Conservation (phyloP, 1,284 basidiomycete species). For the Lignosus rhinocerotis region DNA sequence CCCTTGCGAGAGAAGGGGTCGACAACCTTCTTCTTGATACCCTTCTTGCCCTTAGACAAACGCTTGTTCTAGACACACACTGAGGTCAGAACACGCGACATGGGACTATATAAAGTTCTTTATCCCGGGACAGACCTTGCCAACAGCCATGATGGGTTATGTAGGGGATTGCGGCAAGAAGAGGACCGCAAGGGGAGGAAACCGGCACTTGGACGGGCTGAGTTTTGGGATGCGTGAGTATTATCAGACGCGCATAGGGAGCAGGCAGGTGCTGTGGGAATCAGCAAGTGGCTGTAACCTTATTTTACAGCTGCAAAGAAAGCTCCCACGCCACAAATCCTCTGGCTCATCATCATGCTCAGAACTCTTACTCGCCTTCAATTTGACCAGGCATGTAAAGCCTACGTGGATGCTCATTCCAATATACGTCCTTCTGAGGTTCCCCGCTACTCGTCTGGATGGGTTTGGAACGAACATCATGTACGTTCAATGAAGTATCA, state of each 20-base stretch:
- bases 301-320: conserved; percentile 27
- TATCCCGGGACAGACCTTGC: conserved; percentile 60
- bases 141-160: conserved; percentile 81
- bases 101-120: neutral
- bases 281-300: conserved; percentile 44
- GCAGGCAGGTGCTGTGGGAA: conserved; percentile 26
- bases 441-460: conserved; percentile 31
- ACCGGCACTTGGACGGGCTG: conserved; percentile 54
- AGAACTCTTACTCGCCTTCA: conserved; percentile 55
- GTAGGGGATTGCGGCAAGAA: conserved; percentile 40
- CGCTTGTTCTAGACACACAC: conserved; percentile 82
- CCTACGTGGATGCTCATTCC: conserved; percentile 19
- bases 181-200: conserved; percentile 43
- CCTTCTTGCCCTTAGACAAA: conserved; percentile 99
- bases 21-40: conserved; percentile 99
- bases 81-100: conserved; percentile 7
- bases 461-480: conserved; percentile 58
- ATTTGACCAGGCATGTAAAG: conserved; percentile 63
- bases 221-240: conserved; percentile 42
- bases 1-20: conserved; percentile 99
- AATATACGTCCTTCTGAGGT: conserved; percentile 5
- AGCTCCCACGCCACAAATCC: conserved; percentile 48
- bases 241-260: conserved; percentile 28
- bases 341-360: conserved; percentile 24
- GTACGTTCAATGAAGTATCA: conserved; percentile 38